These are phyloP conservation scores for Colletotrichum sp. DNA, from an alignment of 2,329 filamentous ascomycete genomes.

Conservation along the genomic window DNA sequence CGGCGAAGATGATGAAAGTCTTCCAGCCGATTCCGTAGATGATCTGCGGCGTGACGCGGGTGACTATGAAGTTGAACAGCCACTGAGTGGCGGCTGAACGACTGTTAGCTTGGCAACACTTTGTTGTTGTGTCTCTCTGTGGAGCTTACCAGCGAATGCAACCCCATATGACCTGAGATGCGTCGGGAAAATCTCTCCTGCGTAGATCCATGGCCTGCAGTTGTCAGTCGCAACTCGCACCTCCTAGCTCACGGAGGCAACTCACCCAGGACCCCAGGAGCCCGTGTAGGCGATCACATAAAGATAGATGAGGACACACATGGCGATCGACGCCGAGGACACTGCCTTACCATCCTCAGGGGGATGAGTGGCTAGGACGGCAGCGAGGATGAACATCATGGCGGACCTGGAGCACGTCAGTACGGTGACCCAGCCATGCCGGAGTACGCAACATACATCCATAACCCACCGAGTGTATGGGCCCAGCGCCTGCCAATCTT, in stretches of 20 bases:
- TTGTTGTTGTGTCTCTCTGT: rapidly evolving
- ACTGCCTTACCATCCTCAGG: neutral
- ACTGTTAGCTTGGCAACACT: too few relatives aligned
- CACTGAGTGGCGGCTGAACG: slow-evolving; percentile 46
- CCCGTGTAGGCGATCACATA: neutral
- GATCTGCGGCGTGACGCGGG: slow-evolving; percentile 51
- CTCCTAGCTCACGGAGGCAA: neutral
- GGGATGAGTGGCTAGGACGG: neutral
- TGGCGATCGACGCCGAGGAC: neutral
- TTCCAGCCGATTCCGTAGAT: slow-evolving; percentile 50
- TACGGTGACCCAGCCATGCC: neutral
- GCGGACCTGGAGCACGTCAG: neutral
- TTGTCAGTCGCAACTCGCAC: neutral
- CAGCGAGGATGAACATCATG: neutral
- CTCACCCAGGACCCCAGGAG: neutral
- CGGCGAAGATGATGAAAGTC: slow-evolving; percentile 55
- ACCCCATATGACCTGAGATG: neutral
- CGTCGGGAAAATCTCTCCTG: neutral
- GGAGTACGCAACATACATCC: neutral
- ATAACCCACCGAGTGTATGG: neutral
- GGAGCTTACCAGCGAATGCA: neutral
- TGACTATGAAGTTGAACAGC: slow-evolving; percentile 56
- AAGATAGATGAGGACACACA: neutral
- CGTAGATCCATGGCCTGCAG: neutral
- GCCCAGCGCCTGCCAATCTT: neutral